Evolutionary conservation across 2,329 filamentous ascomycete genomes (phyloP).

Genomic region (Juglanconis juglandina): DNA sequence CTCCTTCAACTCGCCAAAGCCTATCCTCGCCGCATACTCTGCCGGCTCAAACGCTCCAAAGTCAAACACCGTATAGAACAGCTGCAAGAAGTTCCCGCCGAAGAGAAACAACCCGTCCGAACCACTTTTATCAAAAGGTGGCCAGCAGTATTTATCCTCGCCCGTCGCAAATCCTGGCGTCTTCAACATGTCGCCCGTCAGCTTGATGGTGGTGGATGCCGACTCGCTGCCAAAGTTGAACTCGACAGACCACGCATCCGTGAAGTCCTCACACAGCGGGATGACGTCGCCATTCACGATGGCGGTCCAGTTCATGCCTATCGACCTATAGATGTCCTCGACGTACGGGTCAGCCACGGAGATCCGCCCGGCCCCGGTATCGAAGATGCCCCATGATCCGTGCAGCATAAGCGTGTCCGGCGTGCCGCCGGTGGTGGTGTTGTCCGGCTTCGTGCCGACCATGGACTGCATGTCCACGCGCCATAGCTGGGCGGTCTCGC

Average conservation of each 20-base stretch:
- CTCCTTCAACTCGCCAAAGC: conserved; percentile 10
- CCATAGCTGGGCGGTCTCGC: conserved; percentile 30
- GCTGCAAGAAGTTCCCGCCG: conserved; percentile 26
- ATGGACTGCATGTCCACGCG: conserved; percentile 22
- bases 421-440: conserved; percentile 6
- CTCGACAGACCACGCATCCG: conserved; percentile 31
- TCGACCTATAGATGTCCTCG: conserved; percentile 28
- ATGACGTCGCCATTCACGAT: conserved; percentile 27
- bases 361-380: conserved; percentile 30
- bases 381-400: conserved; percentile 25
- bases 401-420: background rate
- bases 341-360: conserved; percentile 25
- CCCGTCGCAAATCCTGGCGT: conserved; percentile 30
- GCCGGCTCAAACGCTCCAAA: conserved; percentile 23
- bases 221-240: conserved; percentile 21
- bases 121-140: conserved; percentile 29
- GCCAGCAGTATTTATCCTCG: conserved; percentile 32
- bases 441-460: conserved; percentile 14
- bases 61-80: conserved; percentile 33
- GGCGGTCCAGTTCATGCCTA: conserved; percentile 34
- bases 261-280: conserved; percentile 35
- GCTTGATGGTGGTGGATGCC: conserved; percentile 21
- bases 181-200: conserved; percentile 31
- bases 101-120: conserved; percentile 27
- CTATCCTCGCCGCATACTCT: conserved; percentile 4